Evolutionary conservation across 345 rosid species (phyloP).

Genomic region (Turnera subulata): DNA sequence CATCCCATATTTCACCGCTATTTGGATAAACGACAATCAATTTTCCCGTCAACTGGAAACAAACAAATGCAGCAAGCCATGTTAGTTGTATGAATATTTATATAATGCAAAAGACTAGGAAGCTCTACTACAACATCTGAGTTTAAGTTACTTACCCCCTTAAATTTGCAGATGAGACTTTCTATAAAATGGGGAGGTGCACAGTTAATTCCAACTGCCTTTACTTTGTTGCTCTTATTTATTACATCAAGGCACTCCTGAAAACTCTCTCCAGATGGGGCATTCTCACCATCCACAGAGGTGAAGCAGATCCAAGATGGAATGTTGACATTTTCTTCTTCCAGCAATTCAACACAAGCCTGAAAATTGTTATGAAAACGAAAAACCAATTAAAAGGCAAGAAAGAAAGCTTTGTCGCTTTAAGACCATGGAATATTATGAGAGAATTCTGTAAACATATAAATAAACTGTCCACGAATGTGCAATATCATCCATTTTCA

Average conservation of each 20-base stretch:
- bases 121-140: neutral
- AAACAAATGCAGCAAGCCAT: neutral
- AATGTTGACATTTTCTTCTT: constrained; percentile 67
- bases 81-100: neutral
- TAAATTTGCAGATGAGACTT: constrained; percentile 51
- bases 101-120: neutral
- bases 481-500: too few species aligned
- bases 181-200: constrained; percentile 79
- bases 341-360: constrained; percentile 81
- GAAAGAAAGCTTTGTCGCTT: too few species aligned
- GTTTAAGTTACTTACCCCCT: constrained; percentile 34
- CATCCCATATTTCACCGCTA: constrained; percentile 93
- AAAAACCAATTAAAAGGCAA: constrained; percentile 1
- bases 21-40: constrained; percentile 79
- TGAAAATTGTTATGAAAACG: constrained; percentile 16
- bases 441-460: too few species aligned
- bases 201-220: constrained; percentile 78
- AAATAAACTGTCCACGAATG: too few species aligned
- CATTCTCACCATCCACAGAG: constrained; percentile 72
- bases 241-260: constrained; percentile 60
- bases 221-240: constrained; percentile 53
- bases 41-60: constrained; percentile 59
- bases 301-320: constrained; percentile 94
- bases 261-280: constrained; percentile 81
- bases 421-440: too few species aligned